These are phyloP conservation scores for Umbelopsis sp. DNA, from an alignment of 192 early-diverging fungal species.

Conservation along the genomic window DNA sequence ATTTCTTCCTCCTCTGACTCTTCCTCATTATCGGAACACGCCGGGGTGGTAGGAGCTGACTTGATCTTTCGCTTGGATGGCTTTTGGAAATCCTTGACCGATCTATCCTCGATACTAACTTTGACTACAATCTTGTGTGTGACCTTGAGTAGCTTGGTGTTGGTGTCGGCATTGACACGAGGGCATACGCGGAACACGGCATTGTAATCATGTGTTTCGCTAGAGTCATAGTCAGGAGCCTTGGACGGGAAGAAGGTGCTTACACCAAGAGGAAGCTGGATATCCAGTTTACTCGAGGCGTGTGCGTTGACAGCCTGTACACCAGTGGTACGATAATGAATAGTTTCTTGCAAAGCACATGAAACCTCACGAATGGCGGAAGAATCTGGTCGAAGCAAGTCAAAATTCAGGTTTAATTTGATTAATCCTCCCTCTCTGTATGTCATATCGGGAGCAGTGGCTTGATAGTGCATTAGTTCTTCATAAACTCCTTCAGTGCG, in stretches of 20 bases:
- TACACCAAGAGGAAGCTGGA: slow-evolving; percentile 40
- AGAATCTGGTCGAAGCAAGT: slow-evolving; percentile 24
- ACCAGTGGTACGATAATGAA: slow-evolving; percentile 41
- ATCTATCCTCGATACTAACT: slow-evolving; percentile 26
- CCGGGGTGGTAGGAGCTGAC: slow-evolving; percentile 5
- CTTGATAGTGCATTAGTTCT: slow-evolving; percentile 28
- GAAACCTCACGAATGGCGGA: slow-evolving; percentile 24
- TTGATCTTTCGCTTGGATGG: neutral
- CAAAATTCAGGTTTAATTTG: slow-evolving; percentile 32
- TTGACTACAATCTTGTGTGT: slow-evolving; percentile 35
- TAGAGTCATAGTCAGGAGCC: slow-evolving; percentile 26
- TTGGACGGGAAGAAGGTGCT: slow-evolving; percentile 30
- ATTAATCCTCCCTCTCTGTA: slow-evolving; percentile 45
- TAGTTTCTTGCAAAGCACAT: slow-evolving; percentile 40
- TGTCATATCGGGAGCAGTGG: slow-evolving; percentile 35
- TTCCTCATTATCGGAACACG: slow-evolving; percentile 17
- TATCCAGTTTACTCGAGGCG: slow-evolving; percentile 22
- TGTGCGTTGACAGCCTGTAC: slow-evolving; percentile 20
- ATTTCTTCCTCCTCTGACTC: neutral
- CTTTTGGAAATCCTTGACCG: neutral
- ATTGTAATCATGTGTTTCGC: slow-evolving; percentile 32
- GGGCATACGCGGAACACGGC: slow-evolving; percentile 37
- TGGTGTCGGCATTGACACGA: slow-evolving; percentile 36
- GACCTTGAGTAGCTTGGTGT: slow-evolving; percentile 30
- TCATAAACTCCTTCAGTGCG: neutral